These are phyloP conservation scores for Ceriops tagal DNA, from an alignment of 345 rosid genomes.

Conservation along the genomic window DNA sequence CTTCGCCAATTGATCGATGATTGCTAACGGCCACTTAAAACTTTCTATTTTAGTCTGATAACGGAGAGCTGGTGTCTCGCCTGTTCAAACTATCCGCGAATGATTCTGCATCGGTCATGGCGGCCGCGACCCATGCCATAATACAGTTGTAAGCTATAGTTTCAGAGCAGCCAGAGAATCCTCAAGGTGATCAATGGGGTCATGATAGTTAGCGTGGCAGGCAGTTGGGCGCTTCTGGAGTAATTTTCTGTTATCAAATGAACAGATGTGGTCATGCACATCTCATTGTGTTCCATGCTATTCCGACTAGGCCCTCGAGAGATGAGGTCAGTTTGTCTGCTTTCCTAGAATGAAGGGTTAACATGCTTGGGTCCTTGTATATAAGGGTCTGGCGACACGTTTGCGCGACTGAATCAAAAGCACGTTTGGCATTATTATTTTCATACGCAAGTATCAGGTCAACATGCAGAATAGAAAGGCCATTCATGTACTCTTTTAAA, in stretches of 20 bases:
- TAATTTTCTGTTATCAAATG: neutral
- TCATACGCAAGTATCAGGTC: no score
- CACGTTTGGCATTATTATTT: neutral
- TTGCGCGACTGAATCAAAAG: constrained; percentile 1
- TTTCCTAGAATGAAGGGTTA: constrained; percentile 3
- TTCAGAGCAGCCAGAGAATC: constrained; percentile 15
- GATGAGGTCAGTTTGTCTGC: neutral
- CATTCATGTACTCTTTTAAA: no score
- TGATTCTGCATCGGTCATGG: constrained; percentile 24
- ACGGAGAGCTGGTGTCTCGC: constrained; percentile 11
- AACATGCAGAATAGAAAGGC: no score
- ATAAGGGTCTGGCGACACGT: constrained; percentile 10
- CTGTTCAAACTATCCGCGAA: constrained; percentile 26
- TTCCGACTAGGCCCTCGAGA: constrained; percentile 1
- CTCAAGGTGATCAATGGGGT: constrained; percentile 18
- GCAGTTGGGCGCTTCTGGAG: constrained; percentile 15
- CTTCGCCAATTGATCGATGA: neutral
- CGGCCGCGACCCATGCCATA: constrained; percentile 17
- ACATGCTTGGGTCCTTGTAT: constrained; percentile 12
- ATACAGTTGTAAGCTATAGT: constrained; percentile 7
- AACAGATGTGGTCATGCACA: neutral
- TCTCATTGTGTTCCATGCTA: neutral
- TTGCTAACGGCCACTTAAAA: constrained; percentile 15
- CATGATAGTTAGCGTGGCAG: constrained; percentile 13
- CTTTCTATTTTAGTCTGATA: constrained; percentile 1